Conservation (phyloP, 345 rosid genomes). For the Nasturtium officinale region DNA sequence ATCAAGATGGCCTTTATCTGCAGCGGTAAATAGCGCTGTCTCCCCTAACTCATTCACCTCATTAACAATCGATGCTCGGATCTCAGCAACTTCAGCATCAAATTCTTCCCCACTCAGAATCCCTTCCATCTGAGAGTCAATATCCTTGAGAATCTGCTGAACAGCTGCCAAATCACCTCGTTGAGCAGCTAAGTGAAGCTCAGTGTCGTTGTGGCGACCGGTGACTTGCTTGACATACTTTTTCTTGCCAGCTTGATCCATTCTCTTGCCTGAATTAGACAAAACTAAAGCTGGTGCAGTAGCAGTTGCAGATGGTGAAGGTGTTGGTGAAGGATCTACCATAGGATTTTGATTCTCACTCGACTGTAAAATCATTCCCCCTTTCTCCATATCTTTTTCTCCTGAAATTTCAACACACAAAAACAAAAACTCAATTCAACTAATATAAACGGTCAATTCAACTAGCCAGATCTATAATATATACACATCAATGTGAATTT, state of each 20-base stretch:
- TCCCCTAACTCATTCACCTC: constrained; percentile 96
- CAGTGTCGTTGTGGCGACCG: constrained; percentile 83
- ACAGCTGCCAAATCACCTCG: constrained; percentile 77
- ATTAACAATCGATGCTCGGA: constrained; percentile 76
- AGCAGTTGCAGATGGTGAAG: constrained; percentile 77
- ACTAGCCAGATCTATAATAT: constrained; percentile 27
- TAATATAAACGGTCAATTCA: background rate
- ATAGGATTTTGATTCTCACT: constrained; percentile 49
- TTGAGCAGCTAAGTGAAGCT: constrained; percentile 88
- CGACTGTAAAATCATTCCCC: constrained; percentile 43
- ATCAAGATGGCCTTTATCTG: constrained; percentile 90
- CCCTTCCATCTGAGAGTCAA: constrained; percentile 71
- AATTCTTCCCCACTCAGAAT: constrained; percentile 71
- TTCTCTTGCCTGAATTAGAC: constrained; percentile 77
- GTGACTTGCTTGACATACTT: constrained; percentile 98
- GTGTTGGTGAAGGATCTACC: constrained; percentile 60
- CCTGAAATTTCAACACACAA: constrained; percentile 30
- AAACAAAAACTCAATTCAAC: too few species aligned
- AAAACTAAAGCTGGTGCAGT: constrained; percentile 81
- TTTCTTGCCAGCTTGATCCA: constrained; percentile 90
- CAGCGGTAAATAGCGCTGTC: constrained; percentile 83
- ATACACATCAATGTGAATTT: constrained; percentile 9
- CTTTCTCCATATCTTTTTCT: constrained; percentile 77
- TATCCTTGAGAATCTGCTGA: constrained; percentile 73
- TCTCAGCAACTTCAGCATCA: constrained; percentile 77